phyloP scores from a whole-genome alignment of 2,329 filamentous ascomycete species.

The Cladosporium cucumerinum region DNA sequence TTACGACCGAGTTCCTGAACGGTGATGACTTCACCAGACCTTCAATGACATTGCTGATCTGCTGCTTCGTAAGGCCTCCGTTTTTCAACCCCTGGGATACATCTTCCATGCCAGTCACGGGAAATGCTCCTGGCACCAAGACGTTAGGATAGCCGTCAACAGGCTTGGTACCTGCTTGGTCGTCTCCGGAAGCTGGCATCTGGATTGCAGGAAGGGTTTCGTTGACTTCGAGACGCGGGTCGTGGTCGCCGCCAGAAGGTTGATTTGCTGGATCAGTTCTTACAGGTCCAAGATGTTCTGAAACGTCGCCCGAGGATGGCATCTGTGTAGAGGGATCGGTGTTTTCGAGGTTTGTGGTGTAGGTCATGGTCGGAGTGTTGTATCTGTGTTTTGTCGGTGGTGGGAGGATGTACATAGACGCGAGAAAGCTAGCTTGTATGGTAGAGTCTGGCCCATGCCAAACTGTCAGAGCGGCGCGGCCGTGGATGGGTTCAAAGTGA shows the following conservation, averaged over 20 bases:
- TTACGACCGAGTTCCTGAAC: neutral
- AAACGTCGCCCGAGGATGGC: neutral
- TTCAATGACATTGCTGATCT: neutral
- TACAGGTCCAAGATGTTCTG: neutral
- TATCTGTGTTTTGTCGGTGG: neutral
- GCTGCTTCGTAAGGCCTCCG: neutral
- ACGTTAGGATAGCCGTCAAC: neutral
- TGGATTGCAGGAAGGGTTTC: neutral
- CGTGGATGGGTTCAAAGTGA: neutral
- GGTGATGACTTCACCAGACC: neutral
- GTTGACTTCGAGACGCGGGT: neutral
- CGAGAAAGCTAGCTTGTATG: neutral
- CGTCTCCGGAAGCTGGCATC: neutral
- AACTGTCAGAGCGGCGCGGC: neutral
- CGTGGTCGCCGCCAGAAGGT: neutral
- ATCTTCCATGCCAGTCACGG: neutral
- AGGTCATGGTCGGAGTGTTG: neutral
- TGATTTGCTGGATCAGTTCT: neutral
- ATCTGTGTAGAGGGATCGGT: neutral
- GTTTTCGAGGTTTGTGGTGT: neutral
- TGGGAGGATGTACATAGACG: neutral
- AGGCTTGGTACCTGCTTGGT: neutral
- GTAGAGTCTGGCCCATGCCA: neutral
- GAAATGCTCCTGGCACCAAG: neutral
- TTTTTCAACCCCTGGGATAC: neutral